Conservation (phyloP, 164 flowering plant species). For the Magnolia changhungtana region DNA sequence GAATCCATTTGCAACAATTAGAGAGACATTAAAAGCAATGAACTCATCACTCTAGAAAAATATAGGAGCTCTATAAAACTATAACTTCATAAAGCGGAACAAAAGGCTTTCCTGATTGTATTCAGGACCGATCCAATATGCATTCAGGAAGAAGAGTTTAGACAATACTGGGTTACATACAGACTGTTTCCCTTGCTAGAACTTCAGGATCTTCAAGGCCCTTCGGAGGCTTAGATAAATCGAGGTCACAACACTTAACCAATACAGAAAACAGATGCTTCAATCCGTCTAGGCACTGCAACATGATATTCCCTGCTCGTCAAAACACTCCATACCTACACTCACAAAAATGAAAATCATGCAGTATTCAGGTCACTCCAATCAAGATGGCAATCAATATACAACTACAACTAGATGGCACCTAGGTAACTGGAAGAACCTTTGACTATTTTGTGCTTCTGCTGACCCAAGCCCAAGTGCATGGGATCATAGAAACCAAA, state of each 20-base stretch:
- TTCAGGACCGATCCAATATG: background rate
- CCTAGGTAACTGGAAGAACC: background rate
- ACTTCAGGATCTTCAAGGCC: slow-evolving; percentile 64
- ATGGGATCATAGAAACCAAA: slow-evolving; percentile 13
- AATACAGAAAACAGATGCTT: slow-evolving; percentile 50
- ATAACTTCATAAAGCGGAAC: too few relatives aligned
- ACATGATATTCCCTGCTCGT: slow-evolving; percentile 39
- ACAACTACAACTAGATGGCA: background rate
- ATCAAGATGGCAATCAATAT: background rate
- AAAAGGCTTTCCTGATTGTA: too few relatives aligned
- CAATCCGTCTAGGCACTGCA: slow-evolving; percentile 69
- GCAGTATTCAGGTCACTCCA: slow-evolving; percentile 1
- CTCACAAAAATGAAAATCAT: slow-evolving; percentile 6
- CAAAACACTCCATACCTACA: slow-evolving; percentile 57
- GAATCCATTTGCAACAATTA: too few relatives aligned
- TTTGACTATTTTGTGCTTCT: slow-evolving; percentile 6
- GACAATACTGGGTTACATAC: slow-evolving; percentile 31
- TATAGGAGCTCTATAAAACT: too few relatives aligned
- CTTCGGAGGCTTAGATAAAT: slow-evolving; percentile 39
- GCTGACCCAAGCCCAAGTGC: slow-evolving; percentile 8
- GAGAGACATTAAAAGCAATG: background rate
- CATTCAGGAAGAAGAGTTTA: background rate
- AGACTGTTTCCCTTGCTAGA: slow-evolving; percentile 70
- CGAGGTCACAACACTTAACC: slow-evolving; percentile 49
- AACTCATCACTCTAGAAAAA: background rate